Evolutionary conservation across 2,329 filamentous ascomycete genomes (phyloP).

Genomic region (Chaetomiaceae sp.): DNA sequence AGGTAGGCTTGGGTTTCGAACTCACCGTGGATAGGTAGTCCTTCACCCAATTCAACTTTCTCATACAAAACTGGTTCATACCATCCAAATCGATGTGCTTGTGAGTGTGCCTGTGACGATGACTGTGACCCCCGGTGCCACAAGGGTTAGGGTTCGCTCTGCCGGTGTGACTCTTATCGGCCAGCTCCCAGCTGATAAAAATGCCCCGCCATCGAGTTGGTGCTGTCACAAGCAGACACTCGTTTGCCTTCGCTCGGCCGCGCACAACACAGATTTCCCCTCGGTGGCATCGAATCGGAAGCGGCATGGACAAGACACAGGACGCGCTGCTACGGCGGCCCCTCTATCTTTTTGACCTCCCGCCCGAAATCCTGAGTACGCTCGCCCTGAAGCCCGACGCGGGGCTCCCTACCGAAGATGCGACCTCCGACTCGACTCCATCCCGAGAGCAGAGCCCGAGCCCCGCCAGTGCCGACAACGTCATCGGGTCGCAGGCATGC

Average conservation of each 20-base stretch:
- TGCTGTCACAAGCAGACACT: background rate
- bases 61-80: no score
- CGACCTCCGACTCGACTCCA: slow-evolving; percentile 13
- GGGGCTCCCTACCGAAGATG: slow-evolving; percentile 32
- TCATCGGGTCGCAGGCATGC: slow-evolving; percentile 69
- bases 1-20: no score
- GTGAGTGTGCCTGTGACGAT: no score
- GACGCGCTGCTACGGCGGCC: slow-evolving; percentile 48
- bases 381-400: slow-evolving; percentile 55
- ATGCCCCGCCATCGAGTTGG: slow-evolving; percentile 8
- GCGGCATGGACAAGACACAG: slow-evolving; percentile 31
- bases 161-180: slow-evolving; percentile 5
- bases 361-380: slow-evolving; percentile 65
- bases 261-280: no score
- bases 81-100: background rate
- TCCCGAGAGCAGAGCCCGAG: slow-evolving; percentile 25
- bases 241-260: background rate
- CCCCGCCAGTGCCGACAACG: slow-evolving; percentile 23
- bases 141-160: background rate
- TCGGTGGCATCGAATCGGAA: background rate
- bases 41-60: no score
- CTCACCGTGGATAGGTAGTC: no score
- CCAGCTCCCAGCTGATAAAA: background rate
- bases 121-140: no score
- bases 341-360: slow-evolving; percentile 72